A percentile compares a stretch with the other conserved stretches of the same genome.
Conservation (phyloP, 139 green algal genomes). For the Micractinium sp. region DNA sequence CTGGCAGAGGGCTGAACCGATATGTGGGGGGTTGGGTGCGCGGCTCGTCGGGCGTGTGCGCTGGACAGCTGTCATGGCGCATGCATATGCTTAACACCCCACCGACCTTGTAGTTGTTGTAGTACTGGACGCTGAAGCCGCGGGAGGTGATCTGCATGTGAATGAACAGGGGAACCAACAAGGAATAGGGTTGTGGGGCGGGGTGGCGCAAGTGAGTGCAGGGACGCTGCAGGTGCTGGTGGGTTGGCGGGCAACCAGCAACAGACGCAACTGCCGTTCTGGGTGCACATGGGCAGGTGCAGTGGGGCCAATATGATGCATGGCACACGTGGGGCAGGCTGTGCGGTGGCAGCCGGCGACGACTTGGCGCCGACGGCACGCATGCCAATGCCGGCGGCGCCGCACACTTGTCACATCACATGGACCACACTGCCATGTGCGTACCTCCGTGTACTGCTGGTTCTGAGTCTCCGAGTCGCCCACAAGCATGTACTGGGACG, state of each 20-base stretch:
- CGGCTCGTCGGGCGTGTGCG: no score
- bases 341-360: background rate
- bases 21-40: no score
- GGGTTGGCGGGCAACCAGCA: background rate
- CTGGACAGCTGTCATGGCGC: no score
- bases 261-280: no score
- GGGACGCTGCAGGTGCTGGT: background rate
- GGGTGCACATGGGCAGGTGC: background rate
- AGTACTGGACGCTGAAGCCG: conserved; percentile 75
- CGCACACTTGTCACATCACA: background rate
- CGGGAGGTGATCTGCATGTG: conserved; percentile 54
- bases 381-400: background rate
- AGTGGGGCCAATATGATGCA: background rate
- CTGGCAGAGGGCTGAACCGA: no score
- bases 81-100: background rate
- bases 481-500: conserved; percentile 31
- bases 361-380: background rate
- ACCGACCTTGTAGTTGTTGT: conserved; percentile 52
- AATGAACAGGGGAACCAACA: background rate
- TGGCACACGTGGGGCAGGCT: background rate
- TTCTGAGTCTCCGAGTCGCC: background rate
- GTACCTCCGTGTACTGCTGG: background rate
- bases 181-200: background rate
- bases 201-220: no score
- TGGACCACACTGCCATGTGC: background rate